Base-by-base conservation (phyloP, 2,329 filamentous ascomycete species). In the Dothistroma pini region DNA sequence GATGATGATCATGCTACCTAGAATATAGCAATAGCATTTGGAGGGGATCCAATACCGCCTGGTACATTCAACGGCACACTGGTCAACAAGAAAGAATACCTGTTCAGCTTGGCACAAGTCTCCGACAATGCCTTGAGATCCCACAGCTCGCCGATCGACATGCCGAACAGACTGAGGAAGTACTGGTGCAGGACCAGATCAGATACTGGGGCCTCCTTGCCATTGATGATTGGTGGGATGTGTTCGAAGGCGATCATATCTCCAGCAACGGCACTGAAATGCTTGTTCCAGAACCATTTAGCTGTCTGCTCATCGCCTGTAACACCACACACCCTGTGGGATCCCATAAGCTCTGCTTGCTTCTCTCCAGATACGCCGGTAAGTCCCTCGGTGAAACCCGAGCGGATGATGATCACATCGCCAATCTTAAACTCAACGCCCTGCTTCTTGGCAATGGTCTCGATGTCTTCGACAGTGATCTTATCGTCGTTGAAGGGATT, bases 201-300 rank as follows among this genome's bases (percentile, higher is more conserved):
- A 2, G 54, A 51, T 1, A 73, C 57, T 11, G 31, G 56, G 2
- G 59, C 70, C 25, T 71, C 68, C 31, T 63, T 64, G 2, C 71
- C 72, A 34, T 69, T 44, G 12, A 51, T 63, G 34, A 65, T 56
- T 6, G 74, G 72, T 1, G 76, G 75, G 49, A 73, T 71, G 10
- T 69, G 67, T 66, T 86, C 84, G 63, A 84, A 81, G 5, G 76
- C 77, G 10, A 83, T 80, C 54, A 79, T 78, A 60, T 87, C 84
- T 2, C 83, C 82, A 0, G 80, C 84, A 0, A 86, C 79, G 1
- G 84, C 84, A 0, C 83, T 75, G 65, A 87, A 85, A 14, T 77
- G 74, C 54, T 80, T 77, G 57, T 85, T 80, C 83, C 84, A 86
- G 19, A 86, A 74, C 84, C 84, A 87, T 41, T 78, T 76, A 14